phyloP scores from a whole-genome alignment of 2,329 filamentous ascomycete species.

The Penicillium rolfsii region DNA sequence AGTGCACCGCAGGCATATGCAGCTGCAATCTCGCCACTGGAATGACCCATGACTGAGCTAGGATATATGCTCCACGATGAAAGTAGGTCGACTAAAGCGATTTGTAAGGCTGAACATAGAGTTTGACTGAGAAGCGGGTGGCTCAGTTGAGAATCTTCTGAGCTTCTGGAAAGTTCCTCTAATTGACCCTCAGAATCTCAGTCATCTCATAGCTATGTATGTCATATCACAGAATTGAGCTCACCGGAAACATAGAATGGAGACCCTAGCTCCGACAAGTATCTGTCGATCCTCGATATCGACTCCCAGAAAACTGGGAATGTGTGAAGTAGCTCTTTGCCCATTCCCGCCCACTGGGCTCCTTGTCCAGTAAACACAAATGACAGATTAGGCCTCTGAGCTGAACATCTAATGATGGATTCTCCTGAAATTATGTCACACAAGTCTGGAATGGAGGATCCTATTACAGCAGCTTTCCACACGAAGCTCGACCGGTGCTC shows the following conservation, averaged over 20 bases:
- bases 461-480: slow-evolving; percentile 23
- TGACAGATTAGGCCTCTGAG: background rate
- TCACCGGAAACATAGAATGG: background rate
- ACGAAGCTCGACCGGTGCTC: slow-evolving; percentile 23
- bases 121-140: slow-evolving; percentile 1
- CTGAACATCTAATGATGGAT: background rate
- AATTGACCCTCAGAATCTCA: background rate
- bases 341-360: slow-evolving; percentile 31
- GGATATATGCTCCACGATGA: slow-evolving; percentile 7
- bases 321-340: slow-evolving; percentile 10
- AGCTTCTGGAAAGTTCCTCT: slow-evolving; percentile 1
- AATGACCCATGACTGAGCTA: slow-evolving; percentile 10
- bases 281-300: background rate
- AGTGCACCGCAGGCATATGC: slow-evolving; percentile 15
- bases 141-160: background rate
- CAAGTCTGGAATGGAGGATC: background rate
- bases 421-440: background rate
- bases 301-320: background rate
- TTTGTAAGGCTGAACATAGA: slow-evolving; percentile 11
- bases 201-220: background rate
- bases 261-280: background rate
- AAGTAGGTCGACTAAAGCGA: slow-evolving; percentile 11
- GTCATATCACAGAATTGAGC: background rate
- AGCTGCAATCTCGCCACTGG: slow-evolving; percentile 15
- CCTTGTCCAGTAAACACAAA: slow-evolving; percentile 31